These are phyloP conservation scores for Pseudogymnoascus sp. DNA, from an alignment of 2,329 filamentous ascomycete species.

Conservation along the genomic window DNA sequence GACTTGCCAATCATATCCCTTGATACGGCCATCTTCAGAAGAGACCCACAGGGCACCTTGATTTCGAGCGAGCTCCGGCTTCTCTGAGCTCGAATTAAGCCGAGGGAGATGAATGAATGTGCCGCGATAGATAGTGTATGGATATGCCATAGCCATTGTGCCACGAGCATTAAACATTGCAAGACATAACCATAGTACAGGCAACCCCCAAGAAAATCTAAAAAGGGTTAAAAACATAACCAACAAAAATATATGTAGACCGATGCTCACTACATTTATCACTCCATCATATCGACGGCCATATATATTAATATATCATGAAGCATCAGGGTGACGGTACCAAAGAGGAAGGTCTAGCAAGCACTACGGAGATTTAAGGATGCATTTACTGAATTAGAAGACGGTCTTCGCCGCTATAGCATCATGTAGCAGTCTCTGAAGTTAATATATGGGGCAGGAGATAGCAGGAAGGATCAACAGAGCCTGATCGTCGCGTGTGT, in stretches of 20 bases:
- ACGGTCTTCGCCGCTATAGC: not conserved
- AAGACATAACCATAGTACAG: not conserved
- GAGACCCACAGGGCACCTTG: constrained; percentile 4
- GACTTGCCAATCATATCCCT: not conserved
- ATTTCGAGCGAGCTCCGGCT: constrained; percentile 2
- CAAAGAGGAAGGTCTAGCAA: not conserved
- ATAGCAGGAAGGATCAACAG: not conserved
- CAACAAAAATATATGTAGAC: not conserved
- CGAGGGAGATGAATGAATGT: not conserved
- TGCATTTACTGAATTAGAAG: not conserved
- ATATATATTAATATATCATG: not conserved
- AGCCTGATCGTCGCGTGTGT: not conserved
- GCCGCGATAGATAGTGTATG: not conserved
- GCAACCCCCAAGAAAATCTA: not conserved
- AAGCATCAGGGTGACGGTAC: no score
- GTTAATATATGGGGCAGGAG: not conserved
- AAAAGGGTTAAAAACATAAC: not conserved
- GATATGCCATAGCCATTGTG: not conserved
- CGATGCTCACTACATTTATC: not conserved
- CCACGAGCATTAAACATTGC: not conserved
- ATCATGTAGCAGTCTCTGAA: not conserved
- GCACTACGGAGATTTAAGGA: not conserved
- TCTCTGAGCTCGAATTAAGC: not conserved
- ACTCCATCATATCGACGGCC: not conserved
- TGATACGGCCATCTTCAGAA: not conserved